Percentiles rank a stretch among this genome's conserved stretches.
Conservation (phyloP, 768 basidiomycete species). For the Porpolomopsis calyptriformis region DNA sequence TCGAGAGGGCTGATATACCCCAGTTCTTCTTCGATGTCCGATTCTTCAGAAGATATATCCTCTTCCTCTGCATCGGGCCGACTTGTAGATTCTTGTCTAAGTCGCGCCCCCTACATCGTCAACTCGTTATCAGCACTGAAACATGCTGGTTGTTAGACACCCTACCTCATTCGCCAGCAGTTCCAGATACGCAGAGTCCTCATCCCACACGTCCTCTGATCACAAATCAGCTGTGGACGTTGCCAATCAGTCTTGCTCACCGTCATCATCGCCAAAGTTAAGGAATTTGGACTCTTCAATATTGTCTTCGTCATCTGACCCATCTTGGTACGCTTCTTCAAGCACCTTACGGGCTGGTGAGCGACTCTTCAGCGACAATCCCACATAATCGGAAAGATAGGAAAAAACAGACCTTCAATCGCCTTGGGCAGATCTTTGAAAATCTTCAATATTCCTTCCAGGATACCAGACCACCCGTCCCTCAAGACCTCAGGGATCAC, state of each 20-base stretch:
- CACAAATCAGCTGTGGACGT: neutral
- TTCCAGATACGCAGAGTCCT: conserved; percentile 81
- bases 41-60: conserved; percentile 33
- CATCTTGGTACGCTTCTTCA: conserved; percentile 30
- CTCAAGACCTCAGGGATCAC: conserved; percentile 48
- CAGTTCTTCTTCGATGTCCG: conserved; percentile 68
- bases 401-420: conserved; percentile 41
- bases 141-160: conserved; percentile 5
- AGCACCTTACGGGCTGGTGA: conserved; percentile 45
- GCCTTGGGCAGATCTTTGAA: conserved; percentile 76
- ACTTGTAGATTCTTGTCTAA: conserved; percentile 52
- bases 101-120: conserved; percentile 50
- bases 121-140: conserved; percentile 1
- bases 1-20: conserved; percentile 82
- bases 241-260: conserved; percentile 18
- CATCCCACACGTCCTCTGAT: conserved; percentile 81
- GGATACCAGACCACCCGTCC: conserved; percentile 68
- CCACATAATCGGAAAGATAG: conserved; percentile 1
- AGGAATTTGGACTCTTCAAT: conserved; percentile 32
- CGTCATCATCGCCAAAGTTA: conserved; percentile 53
- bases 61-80: conserved; percentile 39
- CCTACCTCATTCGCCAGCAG: conserved; percentile 73
- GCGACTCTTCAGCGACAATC: neutral
- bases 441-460: conserved; percentile 56
- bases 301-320: conserved; percentile 27